Conservation (phyloP, 148 eudicot species). For the Euryodendron excelsum region DNA sequence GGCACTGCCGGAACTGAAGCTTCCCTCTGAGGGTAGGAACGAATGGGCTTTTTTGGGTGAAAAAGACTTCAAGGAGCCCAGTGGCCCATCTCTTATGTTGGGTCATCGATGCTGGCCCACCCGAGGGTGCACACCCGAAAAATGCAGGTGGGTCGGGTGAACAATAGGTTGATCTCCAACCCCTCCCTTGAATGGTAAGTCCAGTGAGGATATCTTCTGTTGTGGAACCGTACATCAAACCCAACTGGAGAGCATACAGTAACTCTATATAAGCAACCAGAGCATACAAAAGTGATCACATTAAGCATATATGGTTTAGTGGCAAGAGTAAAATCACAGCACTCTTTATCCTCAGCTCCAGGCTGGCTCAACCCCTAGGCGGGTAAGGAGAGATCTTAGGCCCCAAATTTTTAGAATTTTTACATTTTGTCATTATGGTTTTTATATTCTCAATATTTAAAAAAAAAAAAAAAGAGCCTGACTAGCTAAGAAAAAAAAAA, state of each 20-base stretch:
- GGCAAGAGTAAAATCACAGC: no score
- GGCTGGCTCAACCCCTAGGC: no score
- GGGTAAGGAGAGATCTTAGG: no score
- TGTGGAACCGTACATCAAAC: slow-evolving; percentile 38
- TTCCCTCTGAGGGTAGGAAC: slow-evolving; percentile 6
- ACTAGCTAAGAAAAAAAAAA: no score
- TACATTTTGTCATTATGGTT: no score
- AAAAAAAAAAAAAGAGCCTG: no score
- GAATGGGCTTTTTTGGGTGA: slow-evolving; percentile 22
- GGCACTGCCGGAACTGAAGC: slow-evolving; percentile 27
- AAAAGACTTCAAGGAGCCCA: slow-evolving; percentile 29
- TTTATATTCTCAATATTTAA: no score
- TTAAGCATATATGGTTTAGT: no score
- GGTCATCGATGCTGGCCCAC: slow-evolving; percentile 23
- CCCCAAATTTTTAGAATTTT: no score
- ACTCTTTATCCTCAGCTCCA: no score
- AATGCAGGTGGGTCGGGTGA: slow-evolving; percentile 22
- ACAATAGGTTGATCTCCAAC: slow-evolving; percentile 26
- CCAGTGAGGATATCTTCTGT: slow-evolving; percentile 37
- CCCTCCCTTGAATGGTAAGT: slow-evolving; percentile 28
- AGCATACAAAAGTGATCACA: no score
- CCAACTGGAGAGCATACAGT: slow-evolving; percentile 27
- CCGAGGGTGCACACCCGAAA: slow-evolving; percentile 32
- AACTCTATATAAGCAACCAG: no score
- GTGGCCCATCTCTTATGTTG: slow-evolving; percentile 42